Base-by-base conservation (phyloP, 2,329 filamentous ascomycete species). In the Aureobasidium melanogenum region DNA sequence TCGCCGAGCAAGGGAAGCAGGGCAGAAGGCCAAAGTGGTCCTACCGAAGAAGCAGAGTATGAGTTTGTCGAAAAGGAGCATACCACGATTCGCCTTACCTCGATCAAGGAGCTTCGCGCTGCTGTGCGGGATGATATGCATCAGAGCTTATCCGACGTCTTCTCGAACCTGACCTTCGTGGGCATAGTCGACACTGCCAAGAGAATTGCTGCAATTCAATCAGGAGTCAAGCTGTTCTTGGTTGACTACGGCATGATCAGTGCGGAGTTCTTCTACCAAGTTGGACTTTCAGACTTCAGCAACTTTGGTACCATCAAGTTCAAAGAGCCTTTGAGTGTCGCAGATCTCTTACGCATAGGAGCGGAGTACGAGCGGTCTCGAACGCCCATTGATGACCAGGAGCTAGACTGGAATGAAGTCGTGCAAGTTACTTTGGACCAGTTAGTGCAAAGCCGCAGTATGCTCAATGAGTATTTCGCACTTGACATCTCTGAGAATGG, bases 211-310 rank as follows among this genome's bases (percentile, higher is more conserved):
- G 91, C 94, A 17, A 88, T 99, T 39, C 94, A 99, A 75, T 87
- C 89, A 38, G 94, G 93, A 15, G 88, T 97, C 9, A 96, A 92
- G 71, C 82, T 99, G 8, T 97, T 89, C 72, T 83, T 99, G 24
- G 81, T 99, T 57, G 94, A 99, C 74, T 99, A 99, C 70, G 94
- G 91, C 12, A 86, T 93, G 71, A 78, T 89, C 1, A 89, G 74
- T 72, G 88, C 86, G 64, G 93, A 97, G 68, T 95, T 93, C 72
- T 95, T 97, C 73, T 99, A 99, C 76, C 94, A 99, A 75, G 77
- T 97, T 22, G 93, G 91, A 0, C 82, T 99, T 38, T 96, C 91
- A 0, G 91, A 99, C 70, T 99, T 99, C 74, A 91, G 88, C 1
- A 99, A 99, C 71, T 97, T 96, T 69, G 94, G 94, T 2, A 74